Percentiles rank a stretch among this genome's conserved stretches.
Conservation (phyloP, 148 eudicot genomes). For the Heliosperma pusillum region DNA sequence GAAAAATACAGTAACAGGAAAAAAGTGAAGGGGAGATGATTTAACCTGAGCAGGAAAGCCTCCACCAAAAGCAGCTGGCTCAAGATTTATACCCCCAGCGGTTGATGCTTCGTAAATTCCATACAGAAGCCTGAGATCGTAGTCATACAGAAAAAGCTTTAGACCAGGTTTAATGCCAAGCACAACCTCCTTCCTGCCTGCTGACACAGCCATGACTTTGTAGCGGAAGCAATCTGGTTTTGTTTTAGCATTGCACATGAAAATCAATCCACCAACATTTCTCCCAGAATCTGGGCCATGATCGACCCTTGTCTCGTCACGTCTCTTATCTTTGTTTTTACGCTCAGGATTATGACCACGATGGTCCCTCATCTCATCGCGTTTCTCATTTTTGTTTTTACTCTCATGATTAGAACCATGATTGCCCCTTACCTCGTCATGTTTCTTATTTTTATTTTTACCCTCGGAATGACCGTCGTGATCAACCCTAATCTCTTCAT, state of each 20-base stretch:
- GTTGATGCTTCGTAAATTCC: conserved; percentile 64
- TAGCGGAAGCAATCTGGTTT: conserved; percentile 74
- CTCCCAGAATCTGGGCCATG: conserved; percentile 22
- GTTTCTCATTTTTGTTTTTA: conserved; percentile 8
- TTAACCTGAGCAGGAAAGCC: conserved; percentile 79
- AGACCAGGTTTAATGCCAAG: conserved; percentile 58
- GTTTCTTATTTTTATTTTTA: no score
- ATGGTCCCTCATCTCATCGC: conserved; percentile 18
- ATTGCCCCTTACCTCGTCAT: no score
- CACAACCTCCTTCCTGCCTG: conserved; percentile 47
- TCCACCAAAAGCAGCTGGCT: conserved; percentile 76
- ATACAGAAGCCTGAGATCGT: conserved; percentile 62
- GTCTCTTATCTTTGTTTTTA: conserved; percentile 13
- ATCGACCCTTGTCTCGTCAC: conserved; percentile 18
- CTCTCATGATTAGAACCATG: no score
- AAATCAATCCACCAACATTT: conserved; percentile 50
- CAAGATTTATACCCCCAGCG: conserved; percentile 70
- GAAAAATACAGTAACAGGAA: neutral
- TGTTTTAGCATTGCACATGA: conserved; percentile 77
- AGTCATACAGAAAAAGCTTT: conserved; percentile 77
- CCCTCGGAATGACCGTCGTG: no score
- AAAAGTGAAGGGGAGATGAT: neutral
- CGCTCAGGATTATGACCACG: conserved; percentile 22
- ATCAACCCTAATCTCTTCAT: no score
- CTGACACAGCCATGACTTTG: conserved; percentile 59